These are phyloP conservation scores for Phanerochaete carnosa DNA, from an alignment of 768 basidiomycete genomes.

Conservation along the genomic window DNA sequence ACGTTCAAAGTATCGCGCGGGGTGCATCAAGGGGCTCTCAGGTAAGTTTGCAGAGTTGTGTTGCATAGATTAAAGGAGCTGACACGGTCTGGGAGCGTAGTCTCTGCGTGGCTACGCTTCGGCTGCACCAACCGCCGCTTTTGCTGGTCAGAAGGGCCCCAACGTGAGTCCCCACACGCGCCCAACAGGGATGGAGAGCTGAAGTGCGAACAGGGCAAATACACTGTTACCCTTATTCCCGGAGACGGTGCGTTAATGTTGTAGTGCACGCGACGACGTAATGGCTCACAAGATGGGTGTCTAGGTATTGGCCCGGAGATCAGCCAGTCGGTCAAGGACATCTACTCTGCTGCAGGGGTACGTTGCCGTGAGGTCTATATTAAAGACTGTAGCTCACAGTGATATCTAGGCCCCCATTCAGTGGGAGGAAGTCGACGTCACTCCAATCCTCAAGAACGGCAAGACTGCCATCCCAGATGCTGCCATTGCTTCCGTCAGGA, in stretches of 20 bases:
- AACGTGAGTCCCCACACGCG: constrained; percentile 55
- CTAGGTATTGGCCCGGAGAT: constrained; percentile 99
- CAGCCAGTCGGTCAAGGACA: constrained; percentile 90
- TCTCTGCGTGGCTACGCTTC: constrained; percentile 64
- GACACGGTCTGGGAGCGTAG: constrained; percentile 31
- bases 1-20: constrained; percentile 54
- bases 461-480: constrained; percentile 95
- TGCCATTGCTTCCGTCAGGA: constrained; percentile 89
- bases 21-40: constrained; percentile 45
- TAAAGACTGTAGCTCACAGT: background rate
- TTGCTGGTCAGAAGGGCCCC: constrained; percentile 84
- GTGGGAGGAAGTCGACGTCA: constrained; percentile 99
- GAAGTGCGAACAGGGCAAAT: constrained; percentile 71
- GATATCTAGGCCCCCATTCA: constrained; percentile 83
- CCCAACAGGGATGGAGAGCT: background rate
- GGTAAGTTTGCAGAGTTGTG: constrained; percentile 33
- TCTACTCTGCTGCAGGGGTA: constrained; percentile 87
- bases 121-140: constrained; percentile 79
- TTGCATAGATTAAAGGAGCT: background rate
- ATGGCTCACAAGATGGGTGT: constrained; percentile 16
- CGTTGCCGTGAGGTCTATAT: constrained; percentile 9
- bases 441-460: constrained; percentile 88
- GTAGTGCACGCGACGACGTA: constrained; percentile 7
- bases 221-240: constrained; percentile 93
- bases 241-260: constrained; percentile 73